Conservation (phyloP, 2,329 filamentous ascomycete genomes). For the Paraconiothyrium brasiliense region DNA sequence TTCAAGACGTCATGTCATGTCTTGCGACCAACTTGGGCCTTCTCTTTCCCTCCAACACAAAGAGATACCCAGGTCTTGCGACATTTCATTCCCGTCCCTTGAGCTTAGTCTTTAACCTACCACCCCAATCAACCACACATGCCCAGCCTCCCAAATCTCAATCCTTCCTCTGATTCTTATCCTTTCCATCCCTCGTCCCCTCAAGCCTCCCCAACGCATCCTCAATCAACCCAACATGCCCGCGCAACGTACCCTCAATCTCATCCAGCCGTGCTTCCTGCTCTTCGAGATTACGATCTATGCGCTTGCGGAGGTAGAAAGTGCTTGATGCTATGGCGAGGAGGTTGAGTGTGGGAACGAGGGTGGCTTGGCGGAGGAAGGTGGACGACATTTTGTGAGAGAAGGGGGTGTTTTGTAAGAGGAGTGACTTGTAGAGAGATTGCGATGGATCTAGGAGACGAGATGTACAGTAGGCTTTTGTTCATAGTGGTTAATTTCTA, state of each 20-base stretch:
- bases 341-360: conserved; percentile 30
- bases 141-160: not conserved
- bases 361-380: not conserved
- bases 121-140: too few relatives aligned
- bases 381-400: not conserved
- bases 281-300: conserved; percentile 57
- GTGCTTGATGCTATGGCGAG: conserved; percentile 32
- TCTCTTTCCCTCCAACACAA: too few relatives aligned
- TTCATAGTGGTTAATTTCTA: conserved; percentile 10
- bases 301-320: conserved; percentile 42
- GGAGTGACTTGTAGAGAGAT: not conserved
- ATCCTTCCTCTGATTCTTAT: not conserved
- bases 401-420: not conserved
- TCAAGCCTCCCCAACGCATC: conserved; percentile 58
- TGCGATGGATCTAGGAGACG: too few relatives aligned
- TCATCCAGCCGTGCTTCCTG: conserved; percentile 60
- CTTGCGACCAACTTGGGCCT: too few relatives aligned
- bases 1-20: too few relatives aligned
- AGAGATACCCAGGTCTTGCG: too few relatives aligned
- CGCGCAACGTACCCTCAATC: conserved; percentile 58
- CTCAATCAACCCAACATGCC: conserved; percentile 60
- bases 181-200: conserved; percentile 44
- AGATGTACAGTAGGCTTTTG: not conserved
- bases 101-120: too few relatives aligned
- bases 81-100: too few relatives aligned